Evolutionary conservation across 2,329 filamentous ascomycete genomes (phyloP), one percentile per base, ranked within the genome.

Genomic region (Huntiella moniliformis): DNA sequence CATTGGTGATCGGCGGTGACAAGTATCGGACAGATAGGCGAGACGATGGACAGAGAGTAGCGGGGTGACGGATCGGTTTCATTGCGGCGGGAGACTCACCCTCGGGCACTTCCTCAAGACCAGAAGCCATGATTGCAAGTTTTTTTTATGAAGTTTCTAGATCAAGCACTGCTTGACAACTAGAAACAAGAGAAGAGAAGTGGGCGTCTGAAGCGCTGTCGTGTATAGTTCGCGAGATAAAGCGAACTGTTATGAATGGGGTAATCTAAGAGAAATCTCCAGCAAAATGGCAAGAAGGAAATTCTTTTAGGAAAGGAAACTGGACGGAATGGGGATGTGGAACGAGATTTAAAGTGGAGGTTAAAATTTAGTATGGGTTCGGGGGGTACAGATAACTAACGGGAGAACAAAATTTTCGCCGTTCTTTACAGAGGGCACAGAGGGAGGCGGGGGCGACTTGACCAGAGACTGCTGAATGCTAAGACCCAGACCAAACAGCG

Each of bases 101-200:
- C 74, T 93, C 86, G 65, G 84, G 81, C 70, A 94, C 80, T 67
- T 96, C 88, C 75, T 95, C 87, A 72, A 96, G 85, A 75, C 88
- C 88, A 60, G 85, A 82, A 85, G 87, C 88, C 88, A 96, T 96
- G 77, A 82, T 95, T 88, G 84, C 79, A 79, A 17, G 70, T 72
- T 68, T 59, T 59, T 65, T 50, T 34, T 37, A 35, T 49, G 52
- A 50, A 54, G 75, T 73, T 61, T 70, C 71, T 70, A 75, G 78
- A 79, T 76, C 82, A 84, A 81, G 78, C 80, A 65, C 69, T 68
- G 78, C 73, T 77, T 81, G 74, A 71, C 75, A 85, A 73, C 79
- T 76, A 77, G 70, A 67, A 60, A 60, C 44, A 44, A 22, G 50
- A 52, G 44, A 53, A 55, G 51, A 53, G 52, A 57, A 58, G 57